Evolutionary conservation across 2,329 filamentous ascomycete species (phyloP), one percentile per base, ranked within the genome.

Genomic region (Thyridium curvatum): DNA sequence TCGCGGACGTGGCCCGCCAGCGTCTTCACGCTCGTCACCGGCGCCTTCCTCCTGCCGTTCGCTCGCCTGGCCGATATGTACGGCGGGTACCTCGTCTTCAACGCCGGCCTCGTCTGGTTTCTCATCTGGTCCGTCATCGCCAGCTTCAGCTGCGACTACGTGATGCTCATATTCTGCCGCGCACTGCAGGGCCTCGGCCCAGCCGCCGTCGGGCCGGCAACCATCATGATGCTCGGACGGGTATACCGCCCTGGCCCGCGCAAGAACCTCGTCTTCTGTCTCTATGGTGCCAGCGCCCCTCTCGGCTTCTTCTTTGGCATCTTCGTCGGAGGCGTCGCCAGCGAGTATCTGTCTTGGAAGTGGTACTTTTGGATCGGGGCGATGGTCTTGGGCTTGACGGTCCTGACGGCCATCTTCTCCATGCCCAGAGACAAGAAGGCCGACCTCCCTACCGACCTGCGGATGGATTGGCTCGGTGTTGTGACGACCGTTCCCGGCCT

Each of bases 381-480:
- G 0, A 39, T 78, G 12, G 18, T 40, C n/a, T 41, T 72, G 2
- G 71, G 70, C 1, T 66, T 70, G 48, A 73, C 72, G 41, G 46
- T 31, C 8, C 12, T 33, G 14, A 17, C 40, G 3, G 32, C 39
- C 12, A 13, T 41, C n/a, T 29, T 46, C 1, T 39, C 35, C 30
- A 38, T 44, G 12, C 41, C 41, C 10, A 36, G 32, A 10, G 41
- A 46, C 31, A 46, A 43, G 45, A 12, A 43, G 12, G 40, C 39
- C 7, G 47, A 43, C 45, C 12, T 44, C 33, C 39, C 51, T 15
- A 53, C 60, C 18, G 59, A 60, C 0, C 56, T 71, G 30, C 63
- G 64, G 30, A 84, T 84, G 79, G 80, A 84, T 50, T 83, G 76
- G 72, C 58, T 65, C 31, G 80, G 81, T 2, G 61, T 68, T 9